Base-by-base conservation (phyloP, 2,329 filamentous ascomycete species). In the Lecanicillium sp. region DNA sequence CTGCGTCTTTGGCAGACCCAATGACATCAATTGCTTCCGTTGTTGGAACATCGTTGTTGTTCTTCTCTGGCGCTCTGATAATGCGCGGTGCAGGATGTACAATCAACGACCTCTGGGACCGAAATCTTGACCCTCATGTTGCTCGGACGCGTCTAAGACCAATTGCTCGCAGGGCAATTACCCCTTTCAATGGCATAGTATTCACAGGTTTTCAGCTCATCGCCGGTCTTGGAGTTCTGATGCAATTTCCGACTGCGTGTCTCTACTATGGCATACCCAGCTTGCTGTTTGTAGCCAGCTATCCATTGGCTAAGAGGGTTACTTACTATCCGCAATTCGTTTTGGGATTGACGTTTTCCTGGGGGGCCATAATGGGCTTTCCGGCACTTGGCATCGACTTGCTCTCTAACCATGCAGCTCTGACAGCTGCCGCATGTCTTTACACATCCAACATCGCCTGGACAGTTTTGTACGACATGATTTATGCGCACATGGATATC, bases 401-500 rank as follows among this genome's bases (percentile, higher is more conserved):
- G n/a, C 64, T 91, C 11, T 68, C 77, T 5, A 78, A 85, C 54
- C 68, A 68, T 19, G 65, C 78, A 1, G 85, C 86, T 2, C 62
- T 87, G 50, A 71, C 75, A 4, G 81, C 85, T 2, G 86, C 86
- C 1, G 79, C 74, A 3, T 79, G 78, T 49, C 69, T 95, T 41
- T 94, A 94, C 62, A 69, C 77, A 10, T 89, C 85, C 36, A 93
- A 90, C 57, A 74, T 93, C 20, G 82, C 87, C 3, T 95, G 90
- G 90, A 94, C 88, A 0, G 77, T 94, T 21, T 68, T 94, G 32
- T 95, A 94, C 64, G 89, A 95, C 63, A 94, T 93, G 81, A 89
- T 95, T 26, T 95, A 95, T 64, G 89, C 89, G 12, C 89, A 94
- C 62, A 91, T 93, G 83, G 89, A 95, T 59, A 85, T 91, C 63